Percentiles rank a stretch among this genome's conserved stretches.
phyloP scores from a whole-genome alignment of 495 filamentous ascomycete genomes.

The Talaromyces wortmannii region DNA sequence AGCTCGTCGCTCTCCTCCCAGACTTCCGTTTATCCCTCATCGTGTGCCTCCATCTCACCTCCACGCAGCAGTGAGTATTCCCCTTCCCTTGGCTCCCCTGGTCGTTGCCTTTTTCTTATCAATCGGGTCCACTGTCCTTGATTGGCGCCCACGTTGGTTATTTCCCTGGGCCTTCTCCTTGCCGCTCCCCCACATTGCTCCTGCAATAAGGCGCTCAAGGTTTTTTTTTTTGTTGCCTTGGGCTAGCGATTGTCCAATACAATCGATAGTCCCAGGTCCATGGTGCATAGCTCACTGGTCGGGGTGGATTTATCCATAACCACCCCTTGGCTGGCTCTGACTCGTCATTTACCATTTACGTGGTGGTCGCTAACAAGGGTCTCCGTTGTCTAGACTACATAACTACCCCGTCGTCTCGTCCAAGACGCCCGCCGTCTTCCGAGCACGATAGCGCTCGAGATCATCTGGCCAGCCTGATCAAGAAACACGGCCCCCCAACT shows the following conservation, averaged over 20 bases:
- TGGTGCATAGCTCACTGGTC: too few species aligned
- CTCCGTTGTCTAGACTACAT: constrained; percentile 34
- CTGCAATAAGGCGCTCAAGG: too few species aligned
- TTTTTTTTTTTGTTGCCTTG: too few species aligned
- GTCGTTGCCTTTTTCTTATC: not conserved
- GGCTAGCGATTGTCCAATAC: too few species aligned
- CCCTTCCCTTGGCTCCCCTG: not conserved
- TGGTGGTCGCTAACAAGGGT: not conserved
- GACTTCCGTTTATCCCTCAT: constrained; percentile 31
- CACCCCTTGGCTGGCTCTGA: constrained; percentile 1
- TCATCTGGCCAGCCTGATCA: constrained; percentile 62
- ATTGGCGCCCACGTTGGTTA: constrained; percentile 6
- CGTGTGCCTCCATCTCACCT: constrained; percentile 18
- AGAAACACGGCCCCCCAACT: constrained; percentile 39
- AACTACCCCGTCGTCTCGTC: constrained; percentile 45
- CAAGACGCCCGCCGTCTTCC: constrained; percentile 23
- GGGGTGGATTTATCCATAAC: too few species aligned
- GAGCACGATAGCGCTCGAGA: constrained; percentile 65
- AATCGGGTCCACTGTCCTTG: not conserved
- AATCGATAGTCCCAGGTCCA: too few species aligned
- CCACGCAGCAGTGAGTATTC: constrained; percentile 9
- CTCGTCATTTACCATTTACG: not conserved
- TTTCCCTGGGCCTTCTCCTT: too few species aligned
- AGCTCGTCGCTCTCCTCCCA: constrained; percentile 18
- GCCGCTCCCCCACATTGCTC: too few species aligned